Base-by-base conservation (phyloP, 495 filamentous ascomycete species). In the Podospora pseudoanserina region DNA sequence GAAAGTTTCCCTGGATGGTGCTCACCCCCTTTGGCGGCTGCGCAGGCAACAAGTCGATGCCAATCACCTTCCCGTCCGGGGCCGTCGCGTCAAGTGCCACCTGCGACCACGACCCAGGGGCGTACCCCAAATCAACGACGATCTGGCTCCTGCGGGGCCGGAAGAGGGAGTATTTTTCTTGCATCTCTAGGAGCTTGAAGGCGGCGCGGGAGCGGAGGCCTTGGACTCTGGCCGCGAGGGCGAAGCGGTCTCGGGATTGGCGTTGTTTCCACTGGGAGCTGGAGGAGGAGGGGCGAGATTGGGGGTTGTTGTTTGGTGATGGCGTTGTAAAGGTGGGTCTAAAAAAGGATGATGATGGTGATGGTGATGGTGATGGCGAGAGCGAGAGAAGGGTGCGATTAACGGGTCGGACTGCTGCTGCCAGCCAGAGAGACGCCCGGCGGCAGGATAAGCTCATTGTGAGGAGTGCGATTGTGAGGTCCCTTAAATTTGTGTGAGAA, bases 21-120 rank as follows among this genome's bases (percentile, higher is more conserved):
- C 91, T 94, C 0, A 94, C 92, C 2, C 96, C 95, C 74, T 84
- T 88, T 0, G 94, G 94, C 18, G 96, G 95, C 77, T 92, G 89
- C 0, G 93, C 91, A 18, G 96, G 95, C 60, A 98, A 92, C 27
- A 98, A 86, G 74, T 99, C 95, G 72, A 99, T 92, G 7, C 95
- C 95, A 19, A 99, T 75, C 15, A 99, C 87, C 26, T 89, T 86
- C 0, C 95, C 94, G 57, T 84, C 76, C 0, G 95, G 94, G 65
- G 84, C 79, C 2, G 91, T 96, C 5, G 86, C 86, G 66, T 89
- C 89, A 2, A 91, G 80, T 6, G 95, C 96, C n/a, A 97, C 93
- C 90, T 99, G 93, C 53, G 92, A 96, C 95, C 95, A 99, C 23
- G 87, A 90, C 0, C 96, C 95, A 18, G 95, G 95, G 5, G 95